These are phyloP conservation scores for Neospora caninum DNA, from an alignment of 169 alveolate genomes.

Conservation along the genomic window DNA sequence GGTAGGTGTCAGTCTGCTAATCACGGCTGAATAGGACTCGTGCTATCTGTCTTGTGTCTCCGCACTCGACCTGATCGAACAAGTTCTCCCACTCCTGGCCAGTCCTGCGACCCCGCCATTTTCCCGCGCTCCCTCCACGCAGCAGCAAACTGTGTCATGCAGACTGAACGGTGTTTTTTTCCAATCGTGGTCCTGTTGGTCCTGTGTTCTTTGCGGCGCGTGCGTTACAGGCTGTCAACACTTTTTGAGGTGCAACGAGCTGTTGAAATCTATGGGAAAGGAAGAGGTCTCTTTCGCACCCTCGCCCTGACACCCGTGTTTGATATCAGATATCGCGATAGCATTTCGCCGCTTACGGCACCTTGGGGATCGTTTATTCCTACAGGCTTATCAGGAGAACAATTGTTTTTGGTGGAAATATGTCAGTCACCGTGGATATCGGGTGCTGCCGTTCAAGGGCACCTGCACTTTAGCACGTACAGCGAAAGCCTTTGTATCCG, in stretches of 20 bases:
- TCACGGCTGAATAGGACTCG: background rate
- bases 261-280: constrained; percentile 52
- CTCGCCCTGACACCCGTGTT: background rate
- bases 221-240: constrained; percentile 80
- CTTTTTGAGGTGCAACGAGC: constrained; percentile 73
- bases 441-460: no score
- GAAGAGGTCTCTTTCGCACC: constrained; percentile 48
- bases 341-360: background rate
- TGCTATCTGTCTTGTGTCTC: no score
- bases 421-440: no score
- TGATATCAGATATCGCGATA: background rate
- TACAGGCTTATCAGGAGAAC: background rate
- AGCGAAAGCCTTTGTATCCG: background rate
- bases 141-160: no score
- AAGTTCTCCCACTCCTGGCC: no score
- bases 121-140: no score
- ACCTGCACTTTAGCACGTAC: background rate
- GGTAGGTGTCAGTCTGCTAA: background rate
- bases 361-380: background rate
- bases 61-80: no score
- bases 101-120: no score
- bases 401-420: no score
- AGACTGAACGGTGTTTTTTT: no score
- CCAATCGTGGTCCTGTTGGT: no score
- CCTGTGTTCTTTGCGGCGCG: constrained; percentile 51